Evolutionary conservation across 1,284 basidiomycete species (phyloP).

Genomic region (Sphaerobolus stellatus): DNA sequence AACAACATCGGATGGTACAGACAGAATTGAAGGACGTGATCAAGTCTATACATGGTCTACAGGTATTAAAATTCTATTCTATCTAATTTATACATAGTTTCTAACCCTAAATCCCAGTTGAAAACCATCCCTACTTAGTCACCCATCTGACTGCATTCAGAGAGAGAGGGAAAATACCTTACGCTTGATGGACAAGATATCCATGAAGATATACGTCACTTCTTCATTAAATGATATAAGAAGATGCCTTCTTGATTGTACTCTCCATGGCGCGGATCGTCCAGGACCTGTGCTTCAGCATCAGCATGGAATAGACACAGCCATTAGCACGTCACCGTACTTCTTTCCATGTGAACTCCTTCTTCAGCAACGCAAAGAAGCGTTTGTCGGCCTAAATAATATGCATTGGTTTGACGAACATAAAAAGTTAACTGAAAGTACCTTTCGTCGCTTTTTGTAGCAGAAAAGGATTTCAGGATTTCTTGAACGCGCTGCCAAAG

Average conservation of each 20-base stretch:
- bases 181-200: no score
- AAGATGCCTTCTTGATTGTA: constrained; percentile 61
- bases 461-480: constrained; percentile 80
- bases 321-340: constrained; percentile 34
- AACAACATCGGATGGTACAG: constrained; percentile 94
- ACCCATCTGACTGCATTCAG: no score
- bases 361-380: constrained; percentile 83
- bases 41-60: constrained; percentile 88
- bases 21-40: constrained; percentile 89
- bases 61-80: constrained; percentile 52
- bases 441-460: constrained; percentile 93
- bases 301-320: not conserved
- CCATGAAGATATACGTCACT: not conserved
- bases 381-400: constrained; percentile 78
- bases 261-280: constrained; percentile 48
- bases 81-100: not conserved
- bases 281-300: constrained; percentile 41
- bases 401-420: constrained; percentile 1
- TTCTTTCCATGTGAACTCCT: constrained; percentile 77
- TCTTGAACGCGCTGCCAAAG: constrained; percentile 48
- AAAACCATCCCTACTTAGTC: not conserved
- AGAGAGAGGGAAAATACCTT: no score
- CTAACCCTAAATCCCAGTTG: not conserved
- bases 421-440: constrained; percentile 26
- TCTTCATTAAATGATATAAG: constrained; percentile 43